Conservation (phyloP, 768 basidiomycete genomes). For the Russula olivacea region DNA sequence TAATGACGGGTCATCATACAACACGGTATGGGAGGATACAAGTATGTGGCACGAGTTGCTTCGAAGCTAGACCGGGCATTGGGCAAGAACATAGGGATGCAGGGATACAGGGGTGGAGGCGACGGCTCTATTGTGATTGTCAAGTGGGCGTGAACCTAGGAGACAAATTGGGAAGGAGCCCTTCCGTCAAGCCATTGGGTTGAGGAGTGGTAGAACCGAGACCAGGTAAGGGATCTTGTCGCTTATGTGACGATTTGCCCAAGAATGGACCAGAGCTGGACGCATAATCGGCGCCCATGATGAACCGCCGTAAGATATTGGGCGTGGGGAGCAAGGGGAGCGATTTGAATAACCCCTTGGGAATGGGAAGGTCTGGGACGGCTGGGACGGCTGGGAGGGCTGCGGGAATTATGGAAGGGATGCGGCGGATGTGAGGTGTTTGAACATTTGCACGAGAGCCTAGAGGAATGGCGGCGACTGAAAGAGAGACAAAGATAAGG, state of each 20-base stretch:
- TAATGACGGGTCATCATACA: slow-evolving; percentile 8
- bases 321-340: background rate
- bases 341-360: background rate
- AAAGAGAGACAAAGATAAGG: background rate
- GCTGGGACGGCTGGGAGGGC: too few species aligned
- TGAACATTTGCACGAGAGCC: background rate
- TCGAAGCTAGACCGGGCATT: background rate
- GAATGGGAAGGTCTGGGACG: background rate
- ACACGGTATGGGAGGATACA: slow-evolving; percentile 9
- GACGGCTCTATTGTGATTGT: background rate
- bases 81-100: background rate
- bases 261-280: slow-evolving; percentile 1
- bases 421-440: background rate
- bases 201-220: background rate
- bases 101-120: background rate
- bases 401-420: background rate
- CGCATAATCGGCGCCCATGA: slow-evolving; percentile 12
- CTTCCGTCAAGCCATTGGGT: background rate
- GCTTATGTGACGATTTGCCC: background rate
- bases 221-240: background rate
- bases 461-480: background rate
- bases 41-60: background rate
- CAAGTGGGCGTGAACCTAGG: background rate
- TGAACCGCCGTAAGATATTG: slow-evolving; percentile 1
- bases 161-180: background rate